Conservation (phyloP, 177 flowering plant species). For the Vitis hybrid region DNA sequence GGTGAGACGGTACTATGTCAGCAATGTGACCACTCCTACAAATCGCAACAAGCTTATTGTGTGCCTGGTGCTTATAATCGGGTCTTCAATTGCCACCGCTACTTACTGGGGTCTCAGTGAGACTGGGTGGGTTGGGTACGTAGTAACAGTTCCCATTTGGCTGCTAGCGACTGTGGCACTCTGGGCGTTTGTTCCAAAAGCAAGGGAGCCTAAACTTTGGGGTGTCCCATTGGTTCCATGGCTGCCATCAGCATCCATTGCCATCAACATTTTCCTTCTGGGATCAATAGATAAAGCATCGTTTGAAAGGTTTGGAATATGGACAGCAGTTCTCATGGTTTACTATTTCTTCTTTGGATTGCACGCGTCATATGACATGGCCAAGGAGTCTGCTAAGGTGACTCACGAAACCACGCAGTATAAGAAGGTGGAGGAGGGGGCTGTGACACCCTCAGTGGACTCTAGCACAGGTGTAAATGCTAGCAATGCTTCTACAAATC, state of each 20-base stretch:
- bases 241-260: conserved; percentile 51
- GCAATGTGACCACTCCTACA: conserved; percentile 27
- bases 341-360: conserved; percentile 55
- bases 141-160: conserved; percentile 41
- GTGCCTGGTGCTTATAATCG: conserved; percentile 28
- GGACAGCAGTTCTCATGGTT: conserved; percentile 39
- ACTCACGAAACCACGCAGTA: conserved; percentile 3
- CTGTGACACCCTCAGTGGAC: background rate
- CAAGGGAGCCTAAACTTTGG: conserved; percentile 47
- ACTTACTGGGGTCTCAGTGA: conserved; percentile 35
- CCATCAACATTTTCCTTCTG: conserved; percentile 48
- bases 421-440: conserved; percentile 27
- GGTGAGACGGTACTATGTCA: conserved; percentile 49
- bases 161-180: conserved; percentile 36
- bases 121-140: conserved; percentile 40
- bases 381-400: conserved; percentile 24
- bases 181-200: conserved; percentile 28
- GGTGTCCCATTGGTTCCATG: conserved; percentile 63
- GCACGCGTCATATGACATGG: conserved; percentile 59
- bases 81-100: conserved; percentile 37
- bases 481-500: background rate
- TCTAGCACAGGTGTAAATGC: background rate
- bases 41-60: conserved; percentile 37
- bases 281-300: conserved; percentile 51
- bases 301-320: conserved; percentile 43